phyloP scores from a whole-genome alignment of 2,329 filamentous ascomycete genomes.

The Aureobasidium leucospermi region DNA sequence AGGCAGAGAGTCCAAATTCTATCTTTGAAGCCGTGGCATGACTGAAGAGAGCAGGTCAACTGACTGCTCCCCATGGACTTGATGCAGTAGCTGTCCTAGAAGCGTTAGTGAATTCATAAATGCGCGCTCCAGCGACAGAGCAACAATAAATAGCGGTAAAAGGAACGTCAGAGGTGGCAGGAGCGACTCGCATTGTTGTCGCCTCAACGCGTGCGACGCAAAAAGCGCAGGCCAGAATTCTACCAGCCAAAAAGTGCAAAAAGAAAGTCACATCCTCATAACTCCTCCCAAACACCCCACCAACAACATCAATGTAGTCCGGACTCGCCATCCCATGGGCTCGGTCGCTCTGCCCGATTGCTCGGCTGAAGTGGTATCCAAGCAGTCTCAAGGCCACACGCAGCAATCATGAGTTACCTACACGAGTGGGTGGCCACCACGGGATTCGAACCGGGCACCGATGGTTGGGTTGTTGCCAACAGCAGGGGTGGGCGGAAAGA shows the following conservation, averaged over 20 bases:
- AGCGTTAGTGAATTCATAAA: no score
- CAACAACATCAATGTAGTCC: conserved; percentile 40
- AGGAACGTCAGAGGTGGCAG: no score
- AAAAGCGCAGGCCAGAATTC: no score
- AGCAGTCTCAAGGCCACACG: conserved; percentile 45
- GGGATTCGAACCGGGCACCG: conserved; percentile 49
- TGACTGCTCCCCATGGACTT: no score
- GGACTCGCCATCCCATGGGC: conserved; percentile 48
- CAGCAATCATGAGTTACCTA: conserved; percentile 49
- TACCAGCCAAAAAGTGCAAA: conserved; percentile 23
- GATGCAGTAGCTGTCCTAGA: no score
- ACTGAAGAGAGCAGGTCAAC: no score
- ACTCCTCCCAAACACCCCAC: conserved; percentile 26
- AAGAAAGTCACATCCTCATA: conserved; percentile 31
- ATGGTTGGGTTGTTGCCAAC: conserved; percentile 21
- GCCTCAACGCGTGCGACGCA: no score
- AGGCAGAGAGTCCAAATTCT: no score
- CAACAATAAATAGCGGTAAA: no score
- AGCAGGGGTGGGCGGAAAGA: conserved; percentile 18
- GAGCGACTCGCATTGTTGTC: no score
- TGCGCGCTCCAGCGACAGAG: no score
- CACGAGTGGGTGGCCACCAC: conserved; percentile 48
- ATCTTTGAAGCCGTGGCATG: no score
- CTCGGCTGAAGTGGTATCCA: conserved; percentile 50
- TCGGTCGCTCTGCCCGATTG: conserved; percentile 51